Conservation (phyloP, 768 basidiomycete species). For the Leccinum imitatum region DNA sequence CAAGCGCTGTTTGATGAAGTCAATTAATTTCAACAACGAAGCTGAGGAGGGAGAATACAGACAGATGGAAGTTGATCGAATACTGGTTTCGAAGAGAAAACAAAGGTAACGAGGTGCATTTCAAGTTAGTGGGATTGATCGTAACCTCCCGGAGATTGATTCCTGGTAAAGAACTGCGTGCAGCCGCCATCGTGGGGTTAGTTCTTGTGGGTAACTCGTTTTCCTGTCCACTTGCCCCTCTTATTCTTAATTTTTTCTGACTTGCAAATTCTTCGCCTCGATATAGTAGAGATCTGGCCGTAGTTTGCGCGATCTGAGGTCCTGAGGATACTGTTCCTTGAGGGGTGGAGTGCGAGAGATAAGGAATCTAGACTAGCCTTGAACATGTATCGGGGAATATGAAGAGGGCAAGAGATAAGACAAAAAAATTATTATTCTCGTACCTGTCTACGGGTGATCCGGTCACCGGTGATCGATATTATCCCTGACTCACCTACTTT, state of each 20-base stretch:
- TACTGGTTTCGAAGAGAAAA: constrained; percentile 49
- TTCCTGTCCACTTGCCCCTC: neutral
- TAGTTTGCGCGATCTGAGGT: neutral
- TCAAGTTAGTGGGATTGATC: constrained; percentile 42
- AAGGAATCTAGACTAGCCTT: constrained; percentile 31
- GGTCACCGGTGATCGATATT: too few species aligned
- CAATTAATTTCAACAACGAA: neutral
- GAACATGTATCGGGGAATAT: neutral
- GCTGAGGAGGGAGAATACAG: constrained; percentile 10
- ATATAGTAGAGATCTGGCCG: neutral
- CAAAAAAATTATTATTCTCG: neutral
- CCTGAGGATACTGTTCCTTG: neutral
- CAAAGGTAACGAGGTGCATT: constrained; percentile 51
- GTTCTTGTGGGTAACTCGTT: neutral
- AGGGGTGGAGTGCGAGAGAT: constrained; percentile 24
- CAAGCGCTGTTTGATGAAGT: constrained; percentile 27
- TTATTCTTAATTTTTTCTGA: neutral
- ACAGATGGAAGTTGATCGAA: constrained; percentile 50
- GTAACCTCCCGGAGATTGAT: too few species aligned
- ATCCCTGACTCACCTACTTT: too few species aligned
- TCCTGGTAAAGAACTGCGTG: too few species aligned
- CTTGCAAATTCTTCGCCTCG: neutral
- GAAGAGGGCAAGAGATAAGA: too few species aligned
- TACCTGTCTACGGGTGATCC: neutral
- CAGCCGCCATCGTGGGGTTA: neutral